Conservation (phyloP, 2,329 filamentous ascomycete species). For the Fusarium avenaceum region DNA sequence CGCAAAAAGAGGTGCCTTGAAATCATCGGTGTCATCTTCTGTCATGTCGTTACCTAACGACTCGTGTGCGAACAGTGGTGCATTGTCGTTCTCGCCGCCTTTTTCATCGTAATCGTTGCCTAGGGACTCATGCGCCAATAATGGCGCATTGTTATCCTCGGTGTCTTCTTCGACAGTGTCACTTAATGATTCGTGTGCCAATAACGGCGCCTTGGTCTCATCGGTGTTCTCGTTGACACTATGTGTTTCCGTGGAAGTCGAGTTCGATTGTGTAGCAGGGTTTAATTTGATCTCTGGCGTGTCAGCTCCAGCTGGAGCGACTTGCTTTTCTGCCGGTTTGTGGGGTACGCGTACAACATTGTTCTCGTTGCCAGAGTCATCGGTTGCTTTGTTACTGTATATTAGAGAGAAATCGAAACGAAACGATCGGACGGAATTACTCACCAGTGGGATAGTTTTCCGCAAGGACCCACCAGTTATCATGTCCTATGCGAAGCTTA, state of each 20-base stretch:
- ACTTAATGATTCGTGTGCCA: slow-evolving; percentile 62
- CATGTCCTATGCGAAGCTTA: slow-evolving; percentile 77
- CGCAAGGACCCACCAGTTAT: slow-evolving; percentile 79
- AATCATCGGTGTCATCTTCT: slow-evolving; percentile 52
- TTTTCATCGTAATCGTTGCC: slow-evolving; percentile 56
- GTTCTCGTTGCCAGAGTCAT: slow-evolving; percentile 63
- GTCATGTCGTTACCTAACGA: slow-evolving; percentile 58
- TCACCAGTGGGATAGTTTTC: slow-evolving; percentile 71
- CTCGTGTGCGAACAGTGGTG: slow-evolving; percentile 64
- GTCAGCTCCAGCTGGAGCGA: slow-evolving; percentile 21
- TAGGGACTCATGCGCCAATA: slow-evolving; percentile 63
- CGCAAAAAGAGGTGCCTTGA: slow-evolving; percentile 34
- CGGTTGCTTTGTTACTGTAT: slow-evolving; percentile 51
- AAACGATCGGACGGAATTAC: slow-evolving; percentile 47
- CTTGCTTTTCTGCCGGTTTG: slow-evolving; percentile 36
- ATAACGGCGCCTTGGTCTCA: slow-evolving; percentile 56
- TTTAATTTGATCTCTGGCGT: slow-evolving; percentile 29
- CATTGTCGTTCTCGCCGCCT: slow-evolving; percentile 49
- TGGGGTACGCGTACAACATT: slow-evolving; percentile 56
- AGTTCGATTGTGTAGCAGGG: slow-evolving; percentile 14
- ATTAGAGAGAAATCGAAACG: slow-evolving; percentile 11
- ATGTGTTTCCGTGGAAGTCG: slow-evolving; percentile 16
- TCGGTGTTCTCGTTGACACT: slow-evolving; percentile 23
- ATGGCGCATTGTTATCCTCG: slow-evolving; percentile 54
- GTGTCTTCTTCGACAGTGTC: slow-evolving; percentile 51